Base-by-base conservation (phyloP, 495 filamentous ascomycete genomes). In the Baudoinia panamericana region DNA sequence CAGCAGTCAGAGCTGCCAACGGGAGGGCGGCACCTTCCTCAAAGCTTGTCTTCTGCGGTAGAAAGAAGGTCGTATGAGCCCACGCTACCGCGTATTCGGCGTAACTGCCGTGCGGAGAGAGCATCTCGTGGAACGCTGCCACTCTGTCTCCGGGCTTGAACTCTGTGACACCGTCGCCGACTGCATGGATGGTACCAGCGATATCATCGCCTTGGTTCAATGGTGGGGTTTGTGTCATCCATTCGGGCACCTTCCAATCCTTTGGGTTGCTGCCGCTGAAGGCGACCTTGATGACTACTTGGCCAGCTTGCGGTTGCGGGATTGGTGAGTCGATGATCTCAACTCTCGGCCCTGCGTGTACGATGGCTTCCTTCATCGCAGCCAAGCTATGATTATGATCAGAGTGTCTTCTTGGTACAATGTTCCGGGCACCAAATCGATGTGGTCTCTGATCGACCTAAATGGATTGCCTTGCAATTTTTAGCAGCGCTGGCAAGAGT, bases 1-100 rank as follows among this genome's bases (percentile, higher is more conserved):
- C 79, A 1, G 79, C 66, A 1, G 82, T 86, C 75, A 83, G 74
- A 20, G 76, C 78, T 3, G 82, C 80, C 3, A 87, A 66, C 0
- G 80, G 82, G 27, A 84, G 65, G 0, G 81, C 72, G 0, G 82
- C 72, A 10, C 71, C 82, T 60, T 84, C 78, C 70, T 86, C 80
- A 47, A 83, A 87, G 30, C 55, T 70, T 1, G 64, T 76, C 30
- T 70, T 65, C 22, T 69, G 57, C 0, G 80, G 74, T 18, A 87
- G 61, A 48, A 78, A 76, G 51, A 84, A 84, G 0, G 79, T 83
- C 0, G 77, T 73, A 47, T 79, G 64, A 28, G 65, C 63, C 66
- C 63, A 74, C 1, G 69, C 69, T 28, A 85, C 55, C 11, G 76
- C 75, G 54, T 83, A 87, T 46, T 85, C 79, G 17, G 78, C 82